phyloP scores from a whole-genome alignment of 352 stramenopile genomes.

The Globisporangium carolinianum region DNA sequence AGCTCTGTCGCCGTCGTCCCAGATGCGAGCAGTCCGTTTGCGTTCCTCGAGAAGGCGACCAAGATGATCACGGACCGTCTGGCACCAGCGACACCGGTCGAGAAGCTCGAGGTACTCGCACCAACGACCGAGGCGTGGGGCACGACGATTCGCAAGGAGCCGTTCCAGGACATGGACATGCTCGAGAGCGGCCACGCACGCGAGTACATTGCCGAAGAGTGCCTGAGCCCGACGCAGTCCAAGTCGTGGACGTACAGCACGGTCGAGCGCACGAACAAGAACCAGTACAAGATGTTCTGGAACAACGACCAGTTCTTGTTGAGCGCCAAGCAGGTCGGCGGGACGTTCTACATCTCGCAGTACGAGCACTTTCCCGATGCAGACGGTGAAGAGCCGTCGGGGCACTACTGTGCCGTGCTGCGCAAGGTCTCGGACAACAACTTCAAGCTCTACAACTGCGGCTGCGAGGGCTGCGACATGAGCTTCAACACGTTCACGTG shows the following conservation, averaged over 20 bases:
- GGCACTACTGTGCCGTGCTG: constrained; percentile 76
- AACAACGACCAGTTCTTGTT: constrained; percentile 83
- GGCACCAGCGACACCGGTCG: constrained; percentile 7
- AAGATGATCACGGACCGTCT: constrained; percentile 46
- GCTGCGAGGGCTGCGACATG: constrained; percentile 83
- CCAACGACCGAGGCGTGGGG: constrained; percentile 36
- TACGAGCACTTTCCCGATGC: constrained; percentile 84
- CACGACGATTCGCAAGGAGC: constrained; percentile 51
- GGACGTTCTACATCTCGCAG: constrained; percentile 86
- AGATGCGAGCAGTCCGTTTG: constrained; percentile 23
- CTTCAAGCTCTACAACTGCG: constrained; percentile 85
- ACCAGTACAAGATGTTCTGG: constrained; percentile 85
- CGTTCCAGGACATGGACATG: constrained; percentile 84
- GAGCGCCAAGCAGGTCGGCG: constrained; percentile 76
- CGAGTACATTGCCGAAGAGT: constrained; percentile 82
- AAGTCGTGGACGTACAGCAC: constrained; percentile 82
- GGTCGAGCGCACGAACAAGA: constrained; percentile 78
- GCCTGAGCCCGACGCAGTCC: constrained; percentile 60
- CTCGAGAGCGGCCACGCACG: constrained; percentile 73
- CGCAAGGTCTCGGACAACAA: constrained; percentile 69
- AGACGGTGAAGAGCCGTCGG: constrained; percentile 35
- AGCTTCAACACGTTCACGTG: constrained; percentile 82
- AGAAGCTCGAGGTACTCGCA: constrained; percentile 18
- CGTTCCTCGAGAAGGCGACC: constrained; percentile 51
- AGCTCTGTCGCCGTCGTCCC: constrained; percentile 16